Conservation (phyloP, 345 rosid species). For the Luvunga scandens region DNA sequence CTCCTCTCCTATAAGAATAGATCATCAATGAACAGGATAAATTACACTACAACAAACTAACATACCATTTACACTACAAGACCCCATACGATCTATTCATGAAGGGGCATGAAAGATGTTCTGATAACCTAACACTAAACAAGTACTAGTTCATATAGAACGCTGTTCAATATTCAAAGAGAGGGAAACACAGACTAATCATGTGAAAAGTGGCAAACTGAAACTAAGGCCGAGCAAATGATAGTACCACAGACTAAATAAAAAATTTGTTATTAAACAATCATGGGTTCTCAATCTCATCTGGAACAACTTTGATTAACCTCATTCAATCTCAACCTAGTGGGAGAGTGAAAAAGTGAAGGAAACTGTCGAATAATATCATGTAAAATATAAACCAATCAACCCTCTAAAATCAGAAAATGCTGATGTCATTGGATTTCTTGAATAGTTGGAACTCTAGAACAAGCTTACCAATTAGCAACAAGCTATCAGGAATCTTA, state of each 20-base stretch:
- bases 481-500: background rate
- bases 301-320: too few relatives aligned
- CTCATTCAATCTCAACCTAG: background rate
- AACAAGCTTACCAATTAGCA: background rate
- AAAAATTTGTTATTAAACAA: too few relatives aligned
- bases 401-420: background rate
- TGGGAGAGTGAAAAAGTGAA: background rate
- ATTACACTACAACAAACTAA: background rate
- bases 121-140: background rate
- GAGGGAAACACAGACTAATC: background rate
- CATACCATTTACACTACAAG: background rate
- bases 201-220: background rate
- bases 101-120: background rate
- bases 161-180: background rate
- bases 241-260: background rate
- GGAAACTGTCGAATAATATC: background rate
- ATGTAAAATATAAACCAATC: background rate
- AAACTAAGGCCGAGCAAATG: background rate
- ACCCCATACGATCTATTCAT: background rate
- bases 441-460: background rate
- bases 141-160: too few relatives aligned
- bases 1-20: conserved; percentile 28
- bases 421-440: background rate
- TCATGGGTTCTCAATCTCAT: too few relatives aligned
- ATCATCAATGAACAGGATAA: background rate